Conservation (phyloP, 257 asterid genomes). For the Solanum clarkiae region DNA sequence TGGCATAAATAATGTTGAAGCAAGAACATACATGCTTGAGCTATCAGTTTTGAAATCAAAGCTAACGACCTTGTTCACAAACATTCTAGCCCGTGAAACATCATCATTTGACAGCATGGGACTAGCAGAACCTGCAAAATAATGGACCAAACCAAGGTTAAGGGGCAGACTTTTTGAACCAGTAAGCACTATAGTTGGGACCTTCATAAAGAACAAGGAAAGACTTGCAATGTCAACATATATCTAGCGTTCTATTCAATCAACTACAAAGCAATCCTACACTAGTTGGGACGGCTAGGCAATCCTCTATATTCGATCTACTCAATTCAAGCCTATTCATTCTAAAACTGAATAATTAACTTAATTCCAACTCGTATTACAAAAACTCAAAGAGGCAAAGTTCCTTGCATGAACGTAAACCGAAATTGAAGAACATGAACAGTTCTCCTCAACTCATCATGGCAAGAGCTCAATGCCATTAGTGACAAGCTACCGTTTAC, state of each 20-base stretch:
- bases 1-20: neutral
- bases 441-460: neutral
- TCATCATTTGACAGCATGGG: slow-evolving; percentile 75
- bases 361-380: neutral
- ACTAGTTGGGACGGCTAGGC: neutral
- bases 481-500: neutral
- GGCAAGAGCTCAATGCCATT: neutral
- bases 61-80: slow-evolving; percentile 47
- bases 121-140: slow-evolving; percentile 73
- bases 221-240: neutral
- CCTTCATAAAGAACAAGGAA: neutral
- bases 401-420: neutral
- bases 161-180: neutral
- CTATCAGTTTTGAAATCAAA: slow-evolving; percentile 22
- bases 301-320: neutral
- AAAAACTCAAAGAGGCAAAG: neutral
- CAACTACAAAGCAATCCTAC: neutral
- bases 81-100: slow-evolving; percentile 54
- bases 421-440: neutral
- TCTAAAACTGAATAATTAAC: neutral
- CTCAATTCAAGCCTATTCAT: neutral
- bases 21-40: slow-evolving; percentile 66
- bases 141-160: slow-evolving; percentile 3
- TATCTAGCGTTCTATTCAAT: neutral
- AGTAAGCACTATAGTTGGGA: neutral